Evolutionary conservation across 2,329 filamentous ascomycete species (phyloP).

Genomic region (Pseudogymnoascus sp.): DNA sequence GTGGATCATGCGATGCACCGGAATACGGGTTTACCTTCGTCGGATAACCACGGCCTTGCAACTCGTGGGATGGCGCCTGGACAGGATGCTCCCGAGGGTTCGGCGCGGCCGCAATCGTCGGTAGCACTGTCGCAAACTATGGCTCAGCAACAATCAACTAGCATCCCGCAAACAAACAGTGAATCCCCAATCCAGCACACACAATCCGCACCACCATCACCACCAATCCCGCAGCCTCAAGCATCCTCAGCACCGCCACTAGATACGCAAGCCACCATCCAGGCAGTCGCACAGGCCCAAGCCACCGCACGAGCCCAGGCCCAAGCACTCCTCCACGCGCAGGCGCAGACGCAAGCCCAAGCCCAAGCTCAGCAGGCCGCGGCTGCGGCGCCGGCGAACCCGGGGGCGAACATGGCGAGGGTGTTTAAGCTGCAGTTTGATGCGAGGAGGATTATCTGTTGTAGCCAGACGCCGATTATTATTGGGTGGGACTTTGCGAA

Average conservation of each 20-base stretch:
- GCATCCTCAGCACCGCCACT: background rate
- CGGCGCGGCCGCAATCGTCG: background rate
- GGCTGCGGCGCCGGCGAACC: background rate
- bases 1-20: slow-evolving; percentile 11
- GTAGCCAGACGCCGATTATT: slow-evolving; percentile 83
- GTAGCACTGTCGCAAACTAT: background rate
- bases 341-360: slow-evolving; percentile 30
- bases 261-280: background rate
- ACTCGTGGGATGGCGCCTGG: background rate
- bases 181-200: background rate
- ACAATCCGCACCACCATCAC: background rate
- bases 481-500: slow-evolving; percentile 98
- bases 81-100: background rate
- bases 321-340: slow-evolving; percentile 23
- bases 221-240: background rate
- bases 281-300: background rate
- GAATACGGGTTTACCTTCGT: background rate
- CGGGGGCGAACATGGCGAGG: slow-evolving; percentile 40
- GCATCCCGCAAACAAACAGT: background rate
- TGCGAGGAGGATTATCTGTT: slow-evolving; percentile 85
- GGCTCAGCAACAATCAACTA: background rate
- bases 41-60: background rate
- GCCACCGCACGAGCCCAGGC: background rate
- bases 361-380: slow-evolving; percentile 15
- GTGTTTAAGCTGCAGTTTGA: slow-evolving; percentile 98